Evolutionary conservation across 345 rosid species (phyloP).

Genomic region (Camelina sativa): DNA sequence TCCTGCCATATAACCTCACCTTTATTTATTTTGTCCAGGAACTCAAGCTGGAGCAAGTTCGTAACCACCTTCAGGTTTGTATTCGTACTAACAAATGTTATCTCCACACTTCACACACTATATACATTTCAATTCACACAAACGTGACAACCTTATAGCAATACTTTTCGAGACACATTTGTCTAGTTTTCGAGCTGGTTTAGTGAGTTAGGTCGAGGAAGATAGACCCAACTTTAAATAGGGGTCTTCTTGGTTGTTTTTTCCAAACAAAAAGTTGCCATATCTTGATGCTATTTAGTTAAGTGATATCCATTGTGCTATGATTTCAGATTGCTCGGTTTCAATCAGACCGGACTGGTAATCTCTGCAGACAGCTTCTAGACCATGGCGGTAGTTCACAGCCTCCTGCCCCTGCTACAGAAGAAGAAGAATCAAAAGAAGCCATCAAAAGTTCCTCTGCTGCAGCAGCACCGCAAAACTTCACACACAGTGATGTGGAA

Average conservation of each 20-base stretch:
- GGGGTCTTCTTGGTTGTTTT: not conserved
- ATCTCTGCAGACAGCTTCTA: constrained; percentile 56
- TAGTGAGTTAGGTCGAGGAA: not conserved
- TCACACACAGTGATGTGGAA: constrained; percentile 53
- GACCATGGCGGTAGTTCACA: constrained; percentile 43
- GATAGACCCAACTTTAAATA: constrained; percentile 1
- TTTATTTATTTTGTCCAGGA: constrained; percentile 55
- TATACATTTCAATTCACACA: constrained; percentile 1
- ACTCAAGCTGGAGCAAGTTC: constrained; percentile 73
- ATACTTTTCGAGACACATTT: not conserved
- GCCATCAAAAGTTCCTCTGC: constrained; percentile 34
- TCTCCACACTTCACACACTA: constrained; percentile 4
- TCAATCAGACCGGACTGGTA: constrained; percentile 57
- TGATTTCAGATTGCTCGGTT: constrained; percentile 60
- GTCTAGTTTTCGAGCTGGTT: constrained; percentile 27
- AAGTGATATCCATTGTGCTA: not conserved
- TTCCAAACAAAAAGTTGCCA: not conserved
- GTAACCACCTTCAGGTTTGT: constrained; percentile 82
- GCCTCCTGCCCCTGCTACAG: constrained; percentile 41
- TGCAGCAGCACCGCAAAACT: constrained; percentile 52
- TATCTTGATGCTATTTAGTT: not conserved
- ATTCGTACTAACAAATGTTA: constrained; percentile 6
- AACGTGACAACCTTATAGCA: constrained; percentile 8
- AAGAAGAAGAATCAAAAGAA: constrained; percentile 57
- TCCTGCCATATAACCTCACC: constrained; percentile 35